phyloP scores from a whole-genome alignment of 108 stramenopile species.

The Fistulifera solaris region DNA sequence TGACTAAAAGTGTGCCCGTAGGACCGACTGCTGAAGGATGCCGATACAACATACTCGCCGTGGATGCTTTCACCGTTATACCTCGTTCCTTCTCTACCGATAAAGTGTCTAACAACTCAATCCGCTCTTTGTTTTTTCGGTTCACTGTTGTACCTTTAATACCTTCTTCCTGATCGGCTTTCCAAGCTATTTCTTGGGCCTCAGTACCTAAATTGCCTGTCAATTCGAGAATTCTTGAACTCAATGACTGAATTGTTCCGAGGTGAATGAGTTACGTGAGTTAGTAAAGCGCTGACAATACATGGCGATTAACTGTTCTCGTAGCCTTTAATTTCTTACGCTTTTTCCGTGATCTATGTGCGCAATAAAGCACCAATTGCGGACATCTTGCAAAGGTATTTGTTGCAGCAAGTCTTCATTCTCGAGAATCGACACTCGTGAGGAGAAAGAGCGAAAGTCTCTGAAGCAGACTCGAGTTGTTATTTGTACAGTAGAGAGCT shows the following conservation, averaged over 20 bases:
- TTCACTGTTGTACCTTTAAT: not conserved
- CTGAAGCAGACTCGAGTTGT: not conserved
- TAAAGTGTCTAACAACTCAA: conserved; percentile 91
- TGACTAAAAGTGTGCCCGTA: conserved; percentile 69
- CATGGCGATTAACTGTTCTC: no score
- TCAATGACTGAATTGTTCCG: conserved; percentile 69
- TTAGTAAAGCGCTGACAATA: no score
- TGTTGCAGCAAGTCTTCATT: conserved; percentile 40
- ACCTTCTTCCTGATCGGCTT: not conserved
- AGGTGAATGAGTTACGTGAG: no score
- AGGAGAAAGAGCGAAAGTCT: not conserved
- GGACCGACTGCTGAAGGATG: conserved; percentile 65
- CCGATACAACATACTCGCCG: conserved; percentile 92
- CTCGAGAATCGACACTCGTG: conserved; percentile 43
- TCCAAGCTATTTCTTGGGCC: conserved; percentile 43
- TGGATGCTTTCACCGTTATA: conserved; percentile 95
- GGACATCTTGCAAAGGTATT: conserved; percentile 70
- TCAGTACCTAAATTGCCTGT: conserved; percentile 73
- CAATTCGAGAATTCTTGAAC: conserved; percentile 76
- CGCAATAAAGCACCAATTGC: conserved; percentile 83
- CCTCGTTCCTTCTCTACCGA: conserved; percentile 93
- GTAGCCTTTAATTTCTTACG: no score
- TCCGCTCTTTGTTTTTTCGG: conserved; percentile 51
- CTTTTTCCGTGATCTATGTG: conserved; percentile 93
- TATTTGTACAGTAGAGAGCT: not conserved